Evolutionary conservation across 1,284 basidiomycete genomes (phyloP), one percentile per base, ranked within the genome.

Genomic region (Marasmius oreades): DNA sequence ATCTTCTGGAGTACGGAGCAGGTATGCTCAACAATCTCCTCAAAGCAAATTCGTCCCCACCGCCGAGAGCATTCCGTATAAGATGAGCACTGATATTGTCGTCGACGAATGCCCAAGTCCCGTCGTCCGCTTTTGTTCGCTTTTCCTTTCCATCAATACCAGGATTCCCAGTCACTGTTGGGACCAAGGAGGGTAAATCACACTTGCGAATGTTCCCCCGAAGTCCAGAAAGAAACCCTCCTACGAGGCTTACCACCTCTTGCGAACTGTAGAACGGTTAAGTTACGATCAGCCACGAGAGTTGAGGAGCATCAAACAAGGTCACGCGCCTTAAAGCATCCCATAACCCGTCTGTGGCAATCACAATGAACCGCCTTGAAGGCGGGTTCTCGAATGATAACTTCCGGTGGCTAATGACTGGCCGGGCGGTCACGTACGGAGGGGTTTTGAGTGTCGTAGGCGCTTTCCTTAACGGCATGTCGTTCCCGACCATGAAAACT

Each of bases 261-360:
- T 95, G 88, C n/a, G 95, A 97, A 59, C 90, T 78, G 51, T 3
- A 55, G 18, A 43, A 31, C 5, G 10, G 4, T 4, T 31, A 10
- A 31, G 28, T 5, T 31, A 31, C 28, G 31, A 36, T 28, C 37
- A 36, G 34, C 22, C 37, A 36, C 54, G 51, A 31, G 48, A 42
- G 42, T 23, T 47, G 28, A 37, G 39, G 18, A 28, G 26, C 18
- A 24, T 52, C 14, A 18, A 55, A 52, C 8, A 50, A 37, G 12
- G 51, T 14, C 36, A 47, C 59, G 33, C 62, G 77, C 76, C 73
- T 90, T 55, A 99, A 80, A 63, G 91, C 80, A 72, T 99, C 97
- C 93, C 95, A 98, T 52, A 98, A 79, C 14, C 95, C 95, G 66
- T 97, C 95, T 0, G 94, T 96, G 1, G 94, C 95, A 61, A 97